A percentile compares a stretch with the other conserved stretches of the same genome.
phyloP scores from a whole-genome alignment of 2,329 filamentous ascomycete genomes.

The Fusarium redolens region DNA sequence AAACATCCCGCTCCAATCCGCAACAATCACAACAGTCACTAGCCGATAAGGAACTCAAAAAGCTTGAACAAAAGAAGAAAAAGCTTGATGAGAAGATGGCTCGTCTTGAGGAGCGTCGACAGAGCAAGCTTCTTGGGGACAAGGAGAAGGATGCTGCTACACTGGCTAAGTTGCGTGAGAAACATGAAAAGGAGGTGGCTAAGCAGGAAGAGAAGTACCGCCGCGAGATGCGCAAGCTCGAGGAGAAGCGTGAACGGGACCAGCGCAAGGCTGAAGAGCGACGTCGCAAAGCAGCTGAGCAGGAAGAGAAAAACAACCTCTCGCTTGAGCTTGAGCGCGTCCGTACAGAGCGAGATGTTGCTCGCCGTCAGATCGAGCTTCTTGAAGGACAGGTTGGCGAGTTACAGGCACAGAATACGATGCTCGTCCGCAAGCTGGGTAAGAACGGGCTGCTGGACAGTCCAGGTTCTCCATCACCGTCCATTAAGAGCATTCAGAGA shows the following conservation, averaged over 20 bases:
- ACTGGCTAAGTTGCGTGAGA: conserved; percentile 69
- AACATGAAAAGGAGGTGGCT: conserved; percentile 70
- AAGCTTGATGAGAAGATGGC: conserved; percentile 73
- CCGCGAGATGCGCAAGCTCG: conserved; percentile 71
- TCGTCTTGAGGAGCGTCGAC: conserved; percentile 63
- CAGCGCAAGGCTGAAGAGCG: conserved; percentile 67
- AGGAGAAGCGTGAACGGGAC: conserved; percentile 72
- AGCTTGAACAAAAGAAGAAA: conserved; percentile 68
- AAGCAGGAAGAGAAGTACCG: conserved; percentile 76
- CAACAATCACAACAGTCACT: conserved; percentile 43
- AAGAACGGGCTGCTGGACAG: conserved; percentile 54
- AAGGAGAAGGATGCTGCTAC: conserved; percentile 62
- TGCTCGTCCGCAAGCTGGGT: conserved; percentile 66
- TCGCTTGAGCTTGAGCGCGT: conserved; percentile 64
- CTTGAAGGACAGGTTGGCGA: conserved; percentile 67
- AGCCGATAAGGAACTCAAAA: conserved; percentile 72
- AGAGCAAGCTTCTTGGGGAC: conserved; percentile 59
- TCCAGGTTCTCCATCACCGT: conserved; percentile 54
- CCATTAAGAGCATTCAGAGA: conserved; percentile 32
- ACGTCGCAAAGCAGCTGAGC: conserved; percentile 62
- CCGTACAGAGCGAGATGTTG: conserved; percentile 63
- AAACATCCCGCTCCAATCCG: conserved; percentile 51
- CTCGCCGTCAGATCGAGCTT: conserved; percentile 63
- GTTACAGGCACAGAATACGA: conserved; percentile 70
- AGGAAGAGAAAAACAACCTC: conserved; percentile 63